phyloP scores from a whole-genome alignment of 2,329 filamentous ascomycete genomes.

The Pezicula rhizophila region DNA sequence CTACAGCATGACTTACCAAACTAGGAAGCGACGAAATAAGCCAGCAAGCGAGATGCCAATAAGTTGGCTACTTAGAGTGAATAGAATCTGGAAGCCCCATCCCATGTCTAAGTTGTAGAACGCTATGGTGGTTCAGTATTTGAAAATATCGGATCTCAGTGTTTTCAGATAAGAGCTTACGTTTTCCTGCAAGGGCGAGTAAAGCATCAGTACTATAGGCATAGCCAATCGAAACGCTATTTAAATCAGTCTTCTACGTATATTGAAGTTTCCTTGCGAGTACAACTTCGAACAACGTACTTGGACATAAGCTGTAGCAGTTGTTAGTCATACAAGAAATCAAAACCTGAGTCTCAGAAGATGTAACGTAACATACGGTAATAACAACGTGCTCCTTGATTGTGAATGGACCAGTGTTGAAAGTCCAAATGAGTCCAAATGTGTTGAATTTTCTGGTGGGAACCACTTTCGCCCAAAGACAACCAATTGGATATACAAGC shows the following conservation, averaged over 20 bases:
- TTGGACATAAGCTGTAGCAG: constrained; percentile 14
- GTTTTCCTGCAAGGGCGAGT: constrained; percentile 49
- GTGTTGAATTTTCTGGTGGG: constrained; percentile 40
- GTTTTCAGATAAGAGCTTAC: background rate
- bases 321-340: constrained; percentile 15
- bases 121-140: constrained; percentile 39
- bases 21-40: constrained; percentile 4
- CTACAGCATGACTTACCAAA: background rate
- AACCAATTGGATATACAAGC: constrained; percentile 8
- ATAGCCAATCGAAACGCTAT: constrained; percentile 29
- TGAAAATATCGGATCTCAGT: background rate
- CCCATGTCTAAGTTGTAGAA: constrained; percentile 59
- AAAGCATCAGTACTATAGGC: constrained; percentile 68
- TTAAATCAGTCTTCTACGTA: constrained; percentile 17
- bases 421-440: constrained; percentile 61
- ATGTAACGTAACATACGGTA: constrained; percentile 44
- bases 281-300: constrained; percentile 1
- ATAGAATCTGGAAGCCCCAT: constrained; percentile 52
- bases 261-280: background rate
- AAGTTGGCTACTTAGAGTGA: constrained; percentile 53
- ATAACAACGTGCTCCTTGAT: constrained; percentile 13
- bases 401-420: constrained; percentile 26
- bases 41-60: constrained; percentile 6
- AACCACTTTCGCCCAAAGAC: constrained; percentile 5
- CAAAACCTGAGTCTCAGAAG: background rate